Evolutionary conservation across 345 rosid genomes (phyloP).

Genomic region (Anacardium occidentale): DNA sequence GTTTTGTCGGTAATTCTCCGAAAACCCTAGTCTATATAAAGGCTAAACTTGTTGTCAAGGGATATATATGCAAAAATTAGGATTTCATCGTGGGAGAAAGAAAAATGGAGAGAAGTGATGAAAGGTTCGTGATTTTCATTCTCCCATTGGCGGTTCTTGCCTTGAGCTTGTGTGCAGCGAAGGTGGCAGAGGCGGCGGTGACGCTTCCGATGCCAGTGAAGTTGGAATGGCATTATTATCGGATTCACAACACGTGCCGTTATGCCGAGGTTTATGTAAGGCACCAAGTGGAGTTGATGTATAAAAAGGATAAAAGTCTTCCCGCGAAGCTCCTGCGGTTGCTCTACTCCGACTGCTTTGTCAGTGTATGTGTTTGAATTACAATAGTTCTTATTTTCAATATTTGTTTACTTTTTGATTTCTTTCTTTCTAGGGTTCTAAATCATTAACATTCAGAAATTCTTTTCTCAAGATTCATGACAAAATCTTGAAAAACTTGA

Average conservation of each 20-base stretch:
- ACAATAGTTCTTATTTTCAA: neutral
- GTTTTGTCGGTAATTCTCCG: neutral
- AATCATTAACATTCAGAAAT: no score
- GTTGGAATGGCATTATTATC: conserved; percentile 60
- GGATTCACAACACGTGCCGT: conserved; percentile 39
- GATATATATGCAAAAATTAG: neutral
- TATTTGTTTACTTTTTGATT: neutral
- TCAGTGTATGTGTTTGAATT: conserved; percentile 36
- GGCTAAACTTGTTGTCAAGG: neutral
- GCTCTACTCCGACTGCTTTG: conserved; percentile 71
- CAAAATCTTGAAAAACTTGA: no score
- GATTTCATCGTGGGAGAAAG: conserved; percentile 11
- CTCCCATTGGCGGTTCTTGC: conserved; percentile 27
- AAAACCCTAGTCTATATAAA: conserved; percentile 29
- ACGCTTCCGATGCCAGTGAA: conserved; percentile 38
- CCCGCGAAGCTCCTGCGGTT: conserved; percentile 68
- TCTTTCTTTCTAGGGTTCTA: neutral
- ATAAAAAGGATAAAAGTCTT: conserved; percentile 41
- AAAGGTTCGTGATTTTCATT: neutral
- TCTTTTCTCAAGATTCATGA: no score
- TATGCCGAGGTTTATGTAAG: conserved; percentile 52
- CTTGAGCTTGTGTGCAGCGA: conserved; percentile 26
- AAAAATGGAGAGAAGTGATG: conserved; percentile 4
- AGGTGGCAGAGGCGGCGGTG: conserved; percentile 38
- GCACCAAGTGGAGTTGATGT: conserved; percentile 41